These are phyloP conservation scores for Boletus rex-veris DNA, from an alignment of 768 basidiomycete genomes.

Conservation along the genomic window DNA sequence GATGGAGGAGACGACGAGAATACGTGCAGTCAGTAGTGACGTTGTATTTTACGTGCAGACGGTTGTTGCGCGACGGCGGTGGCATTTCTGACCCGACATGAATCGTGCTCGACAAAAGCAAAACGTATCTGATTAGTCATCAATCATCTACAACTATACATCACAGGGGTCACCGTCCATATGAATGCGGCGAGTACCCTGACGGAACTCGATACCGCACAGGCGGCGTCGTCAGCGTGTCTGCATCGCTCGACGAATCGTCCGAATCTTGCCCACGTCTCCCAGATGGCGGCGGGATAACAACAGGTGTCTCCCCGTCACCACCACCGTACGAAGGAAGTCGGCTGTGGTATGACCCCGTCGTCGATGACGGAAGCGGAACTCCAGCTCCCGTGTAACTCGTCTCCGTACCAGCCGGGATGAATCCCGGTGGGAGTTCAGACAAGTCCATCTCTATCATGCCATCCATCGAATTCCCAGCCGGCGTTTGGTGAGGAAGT, in stretches of 20 bases:
- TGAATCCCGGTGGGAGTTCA: constrained; percentile 37
- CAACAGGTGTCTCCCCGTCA: constrained; percentile 11
- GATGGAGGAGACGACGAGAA: too few species aligned
- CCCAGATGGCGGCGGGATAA: constrained; percentile 30
- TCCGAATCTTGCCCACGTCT: constrained; percentile 23
- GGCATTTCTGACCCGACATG: constrained; percentile 26
- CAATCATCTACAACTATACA: not conserved
- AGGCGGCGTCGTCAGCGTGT: constrained; percentile 35
- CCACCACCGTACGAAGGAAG: constrained; percentile 15
- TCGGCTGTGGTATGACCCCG: constrained; percentile 23
- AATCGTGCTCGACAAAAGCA: not conserved
- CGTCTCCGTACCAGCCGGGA: constrained; percentile 27
- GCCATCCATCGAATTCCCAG: constrained; percentile 1
- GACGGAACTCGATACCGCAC: constrained; percentile 1
- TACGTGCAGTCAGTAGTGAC: constrained; percentile 51
- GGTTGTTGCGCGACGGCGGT: constrained; percentile 34
- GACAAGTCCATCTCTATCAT: constrained; percentile 27
- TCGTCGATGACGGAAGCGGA: constrained; percentile 31
- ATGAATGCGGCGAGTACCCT: too few species aligned
- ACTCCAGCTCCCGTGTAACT: constrained; percentile 26
- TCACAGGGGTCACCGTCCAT: too few species aligned
- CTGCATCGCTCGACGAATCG: constrained; percentile 31
- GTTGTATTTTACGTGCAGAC: constrained; percentile 49
- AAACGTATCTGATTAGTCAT: constrained; percentile 11
- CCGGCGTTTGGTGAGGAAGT: constrained; percentile 19